phyloP scores from a whole-genome alignment of 139 green algal species.

The Gonium pectorale region DNA sequence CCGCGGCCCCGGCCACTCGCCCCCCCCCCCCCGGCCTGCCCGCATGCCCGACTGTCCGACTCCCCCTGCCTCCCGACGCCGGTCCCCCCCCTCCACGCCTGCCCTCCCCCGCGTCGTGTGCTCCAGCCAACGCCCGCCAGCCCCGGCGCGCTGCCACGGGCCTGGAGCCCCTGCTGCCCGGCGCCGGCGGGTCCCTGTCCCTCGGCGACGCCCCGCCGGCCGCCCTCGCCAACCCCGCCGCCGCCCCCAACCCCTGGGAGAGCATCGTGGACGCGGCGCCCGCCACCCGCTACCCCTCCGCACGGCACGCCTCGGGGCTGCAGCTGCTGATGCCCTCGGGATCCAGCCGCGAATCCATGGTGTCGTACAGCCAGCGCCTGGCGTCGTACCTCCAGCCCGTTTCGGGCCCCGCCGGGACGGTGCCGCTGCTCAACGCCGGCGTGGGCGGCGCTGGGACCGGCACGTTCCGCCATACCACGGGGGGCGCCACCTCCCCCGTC shows the following conservation, averaged over 20 bases:
- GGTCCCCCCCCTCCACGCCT: not conserved
- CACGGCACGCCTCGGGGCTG: not conserved
- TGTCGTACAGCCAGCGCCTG: not conserved
- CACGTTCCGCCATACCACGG: too few species aligned
- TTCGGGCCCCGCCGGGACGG: constrained; percentile 4
- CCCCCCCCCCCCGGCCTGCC: too few species aligned
- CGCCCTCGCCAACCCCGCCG: not conserved
- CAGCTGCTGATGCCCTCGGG: constrained; percentile 37
- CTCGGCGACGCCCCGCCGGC: not conserved
- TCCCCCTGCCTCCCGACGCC: not conserved
- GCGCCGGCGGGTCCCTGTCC: too few species aligned
- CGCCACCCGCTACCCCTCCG: constrained; percentile 6
- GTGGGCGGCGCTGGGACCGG: too few species aligned
- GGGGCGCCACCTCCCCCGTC: not conserved
- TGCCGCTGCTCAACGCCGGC: not conserved
- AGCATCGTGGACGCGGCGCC: constrained; percentile 41
- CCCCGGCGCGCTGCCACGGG: not conserved
- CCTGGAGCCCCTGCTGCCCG: not conserved
- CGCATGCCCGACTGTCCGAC: not conserved
- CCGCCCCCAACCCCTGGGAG: constrained; percentile 51
- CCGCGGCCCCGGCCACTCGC: too few species aligned
- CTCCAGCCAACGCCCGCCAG: constrained; percentile 14
- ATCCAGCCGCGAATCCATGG: not conserved
- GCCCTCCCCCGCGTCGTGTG: not conserved
- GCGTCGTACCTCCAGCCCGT: not conserved